Conservation (phyloP, 1,284 basidiomycete species). For the Cutaneotrichosporon cyanovorans region DNA sequence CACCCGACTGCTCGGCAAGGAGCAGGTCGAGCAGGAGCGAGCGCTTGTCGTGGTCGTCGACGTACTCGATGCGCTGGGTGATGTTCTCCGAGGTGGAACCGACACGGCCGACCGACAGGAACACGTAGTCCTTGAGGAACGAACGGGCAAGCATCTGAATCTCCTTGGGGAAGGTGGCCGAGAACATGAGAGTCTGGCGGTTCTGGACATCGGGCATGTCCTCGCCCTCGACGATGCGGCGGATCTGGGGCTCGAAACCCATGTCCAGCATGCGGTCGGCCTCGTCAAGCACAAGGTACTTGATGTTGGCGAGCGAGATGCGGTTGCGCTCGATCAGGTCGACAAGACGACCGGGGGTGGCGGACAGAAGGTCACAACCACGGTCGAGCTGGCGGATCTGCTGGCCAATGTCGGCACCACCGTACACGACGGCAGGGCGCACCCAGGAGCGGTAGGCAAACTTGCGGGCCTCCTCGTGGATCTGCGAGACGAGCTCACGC, state of each 20-base stretch:
- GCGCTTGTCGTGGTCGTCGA: conserved; percentile 95
- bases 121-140: conserved; percentile 91
- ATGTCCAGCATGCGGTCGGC: conserved; percentile 99
- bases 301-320: conserved; percentile 92
- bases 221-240: conserved; percentile 93
- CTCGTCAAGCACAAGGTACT: conserved; percentile 97
- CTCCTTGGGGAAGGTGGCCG: conserved; percentile 97
- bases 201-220: conserved; percentile 92
- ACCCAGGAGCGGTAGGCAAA: conserved; percentile 99
- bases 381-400: conserved; percentile 93
- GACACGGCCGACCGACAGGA: conserved; percentile 96
- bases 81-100: conserved; percentile 99
- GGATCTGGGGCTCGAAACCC: conserved; percentile 99
- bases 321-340: conserved; percentile 97
- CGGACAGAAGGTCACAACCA: conserved; percentile 93
- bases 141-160: conserved; percentile 95
- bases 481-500: conserved; percentile 97
- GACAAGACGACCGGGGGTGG: conserved; percentile 97
- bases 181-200: conserved; percentile 99
- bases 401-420: conserved; percentile 93
- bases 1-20: conserved; percentile 63
- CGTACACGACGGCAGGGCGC: conserved; percentile 96
- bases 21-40: conserved; percentile 93
- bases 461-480: conserved; percentile 98
- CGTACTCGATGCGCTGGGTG: conserved; percentile 97